These are phyloP conservation scores for Strobilomyces dryophilus DNA, from an alignment of 768 basidiomycete genomes.

Conservation along the genomic window DNA sequence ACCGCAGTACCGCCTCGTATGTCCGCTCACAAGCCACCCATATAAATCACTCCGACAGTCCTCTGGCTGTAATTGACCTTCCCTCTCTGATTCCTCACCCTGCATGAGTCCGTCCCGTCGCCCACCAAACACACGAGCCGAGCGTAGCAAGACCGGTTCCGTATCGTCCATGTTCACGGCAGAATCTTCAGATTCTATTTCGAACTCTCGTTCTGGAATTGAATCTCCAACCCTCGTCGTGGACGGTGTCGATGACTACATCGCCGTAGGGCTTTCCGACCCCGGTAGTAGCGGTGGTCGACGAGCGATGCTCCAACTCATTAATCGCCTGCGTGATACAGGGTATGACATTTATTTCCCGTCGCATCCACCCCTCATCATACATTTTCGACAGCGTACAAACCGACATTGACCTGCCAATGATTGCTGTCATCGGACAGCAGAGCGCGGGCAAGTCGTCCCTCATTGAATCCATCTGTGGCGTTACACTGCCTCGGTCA, in stretches of 20 bases:
- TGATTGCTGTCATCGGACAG: slow-evolving; percentile 67
- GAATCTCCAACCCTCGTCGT: neutral
- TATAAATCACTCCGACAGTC: slow-evolving; percentile 6
- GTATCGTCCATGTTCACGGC: neutral
- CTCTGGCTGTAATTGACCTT: neutral
- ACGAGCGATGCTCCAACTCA: slow-evolving; percentile 51
- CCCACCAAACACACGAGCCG: neutral
- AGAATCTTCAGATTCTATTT: neutral
- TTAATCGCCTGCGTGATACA: slow-evolving; percentile 57
- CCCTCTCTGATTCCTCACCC: neutral
- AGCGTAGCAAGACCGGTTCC: neutral
- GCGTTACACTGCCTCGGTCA: slow-evolving; percentile 64
- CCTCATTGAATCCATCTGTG: slow-evolving; percentile 58
- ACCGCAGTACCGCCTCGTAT: slow-evolving; percentile 3
- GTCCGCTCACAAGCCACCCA: neutral
- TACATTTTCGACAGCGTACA: slow-evolving; percentile 44
- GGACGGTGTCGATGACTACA: neutral
- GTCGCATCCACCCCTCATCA: neutral
- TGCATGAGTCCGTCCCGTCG: neutral
- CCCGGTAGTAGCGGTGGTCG: slow-evolving; percentile 39
- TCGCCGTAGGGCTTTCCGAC: slow-evolving; percentile 51
- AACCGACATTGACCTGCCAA: slow-evolving; percentile 66
- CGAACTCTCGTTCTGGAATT: neutral
- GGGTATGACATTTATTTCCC: slow-evolving; percentile 39
- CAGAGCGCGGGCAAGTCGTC: slow-evolving; percentile 54